Evolutionary conservation across 2,329 filamentous ascomycete species (phyloP).

Genomic region (Fusarium graminum): DNA sequence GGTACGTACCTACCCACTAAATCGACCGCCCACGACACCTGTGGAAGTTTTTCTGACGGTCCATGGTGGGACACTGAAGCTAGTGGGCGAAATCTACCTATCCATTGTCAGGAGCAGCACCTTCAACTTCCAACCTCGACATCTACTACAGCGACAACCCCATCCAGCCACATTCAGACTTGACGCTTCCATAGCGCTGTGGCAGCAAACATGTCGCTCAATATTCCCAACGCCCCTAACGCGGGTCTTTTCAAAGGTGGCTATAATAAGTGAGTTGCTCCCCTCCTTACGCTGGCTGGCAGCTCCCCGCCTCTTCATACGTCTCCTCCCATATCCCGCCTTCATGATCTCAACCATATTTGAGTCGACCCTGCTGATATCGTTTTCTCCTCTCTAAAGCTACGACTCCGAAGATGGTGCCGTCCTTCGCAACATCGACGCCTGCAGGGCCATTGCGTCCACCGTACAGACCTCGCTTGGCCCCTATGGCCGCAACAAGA

Average conservation of each 20-base stretch:
- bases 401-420: conserved; percentile 99
- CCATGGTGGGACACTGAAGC: conserved; percentile 43
- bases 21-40: conserved; percentile 40
- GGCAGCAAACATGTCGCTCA: conserved; percentile 82
- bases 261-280: conserved; percentile 85
- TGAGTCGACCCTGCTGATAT: conserved; percentile 2
- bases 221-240: conserved; percentile 94
- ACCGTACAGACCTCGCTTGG: conserved; percentile 98
- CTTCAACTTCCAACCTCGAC: conserved; percentile 42
- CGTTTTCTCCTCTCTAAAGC: conserved; percentile 63
- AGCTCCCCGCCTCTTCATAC: conserved; percentile 49
- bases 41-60: conserved; percentile 48
- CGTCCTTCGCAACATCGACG: conserved; percentile 97
- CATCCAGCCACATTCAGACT: conserved; percentile 39
- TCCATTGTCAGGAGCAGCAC: conserved; percentile 38
- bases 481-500: conserved; percentile 98
- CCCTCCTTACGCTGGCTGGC: conserved; percentile 38
- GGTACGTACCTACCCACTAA: conserved; percentile 48
- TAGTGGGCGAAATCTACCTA: conserved; percentile 45
- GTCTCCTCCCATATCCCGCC: conserved; percentile 18
- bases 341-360: conserved; percentile 10
- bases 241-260: conserved; percentile 94
- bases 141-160: conserved; percentile 29
- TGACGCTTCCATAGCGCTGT: conserved; percentile 34
- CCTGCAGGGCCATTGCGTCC: conserved; percentile 93